Percentiles rank a stretch among this genome's conserved stretches.
These are phyloP conservation scores for Colletotrichum paranaense DNA, from an alignment of 2,329 filamentous ascomycete species.

Conservation along the genomic window DNA sequence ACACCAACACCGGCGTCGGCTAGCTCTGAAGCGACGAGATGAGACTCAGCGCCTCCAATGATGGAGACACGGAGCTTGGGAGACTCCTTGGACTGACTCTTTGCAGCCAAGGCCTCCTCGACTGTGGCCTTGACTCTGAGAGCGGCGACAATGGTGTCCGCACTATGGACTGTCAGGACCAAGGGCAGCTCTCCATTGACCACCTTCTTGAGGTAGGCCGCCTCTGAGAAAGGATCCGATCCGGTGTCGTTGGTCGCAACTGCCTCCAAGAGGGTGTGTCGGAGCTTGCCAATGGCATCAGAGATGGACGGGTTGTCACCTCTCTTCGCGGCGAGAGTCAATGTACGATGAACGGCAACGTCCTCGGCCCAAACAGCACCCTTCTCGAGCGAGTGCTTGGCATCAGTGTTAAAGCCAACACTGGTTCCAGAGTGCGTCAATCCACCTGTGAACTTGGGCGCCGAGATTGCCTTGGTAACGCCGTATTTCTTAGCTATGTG, in stretches of 20 bases:
- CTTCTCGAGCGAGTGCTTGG: conserved; percentile 56
- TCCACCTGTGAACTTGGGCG: conserved; percentile 57
- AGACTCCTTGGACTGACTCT: conserved; percentile 22
- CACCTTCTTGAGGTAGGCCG: conserved; percentile 63
- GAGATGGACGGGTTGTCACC: conserved; percentile 62
- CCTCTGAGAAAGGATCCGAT: conserved; percentile 58
- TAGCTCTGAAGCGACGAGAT: conserved; percentile 68
- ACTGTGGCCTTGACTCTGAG: conserved; percentile 69
- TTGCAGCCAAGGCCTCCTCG: conserved; percentile 52
- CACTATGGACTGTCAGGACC: conserved; percentile 69
- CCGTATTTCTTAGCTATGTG: conserved; percentile 64
- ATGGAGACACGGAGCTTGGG: conserved; percentile 63
- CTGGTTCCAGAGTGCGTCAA: conserved; percentile 66
- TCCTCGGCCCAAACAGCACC: conserved; percentile 66
- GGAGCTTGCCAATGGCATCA: conserved; percentile 61
- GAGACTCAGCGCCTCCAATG: conserved; percentile 72
- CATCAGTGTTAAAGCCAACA: conserved; percentile 67
- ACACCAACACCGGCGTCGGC: conserved; percentile 67
- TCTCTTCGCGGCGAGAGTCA: conserved; percentile 60
- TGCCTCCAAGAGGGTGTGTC: conserved; percentile 65
- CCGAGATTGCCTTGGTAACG: conserved; percentile 68
- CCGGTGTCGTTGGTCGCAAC: conserved; percentile 50
- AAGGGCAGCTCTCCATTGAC: conserved; percentile 65
- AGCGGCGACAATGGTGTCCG: conserved; percentile 70
- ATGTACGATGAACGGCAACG: conserved; percentile 68